phyloP scores from a whole-genome alignment of 1,284 basidiomycete species.

The Puccinia horiana region DNA sequence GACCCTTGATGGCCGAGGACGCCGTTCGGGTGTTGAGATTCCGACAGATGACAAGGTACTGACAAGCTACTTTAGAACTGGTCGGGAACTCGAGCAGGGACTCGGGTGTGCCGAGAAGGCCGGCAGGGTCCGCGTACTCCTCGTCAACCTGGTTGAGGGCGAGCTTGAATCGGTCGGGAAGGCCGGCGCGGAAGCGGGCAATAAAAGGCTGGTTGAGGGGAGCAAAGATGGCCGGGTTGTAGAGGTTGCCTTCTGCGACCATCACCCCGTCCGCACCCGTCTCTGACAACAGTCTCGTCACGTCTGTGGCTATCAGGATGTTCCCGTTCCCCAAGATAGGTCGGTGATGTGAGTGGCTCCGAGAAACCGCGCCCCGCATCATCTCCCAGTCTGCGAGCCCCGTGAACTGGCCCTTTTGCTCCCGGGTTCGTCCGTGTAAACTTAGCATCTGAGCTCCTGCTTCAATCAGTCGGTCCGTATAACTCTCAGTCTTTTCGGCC shows the following conservation, averaged over 20 bases:
- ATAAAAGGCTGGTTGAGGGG: slow-evolving; percentile 52
- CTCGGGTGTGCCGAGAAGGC: slow-evolving; percentile 36
- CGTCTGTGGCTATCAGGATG: slow-evolving; percentile 79
- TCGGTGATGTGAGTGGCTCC: slow-evolving; percentile 57
- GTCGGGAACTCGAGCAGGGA: slow-evolving; percentile 66
- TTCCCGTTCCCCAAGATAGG: slow-evolving; percentile 99
- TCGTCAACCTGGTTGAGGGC: slow-evolving; percentile 49
- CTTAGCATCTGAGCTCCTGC: slow-evolving; percentile 94
- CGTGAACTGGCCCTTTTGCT: slow-evolving; percentile 77
- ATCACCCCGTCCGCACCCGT: slow-evolving; percentile 91
- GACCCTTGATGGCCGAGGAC: slow-evolving; percentile 79
- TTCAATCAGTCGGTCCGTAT: slow-evolving; percentile 89
- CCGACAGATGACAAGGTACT: slow-evolving; percentile 80
- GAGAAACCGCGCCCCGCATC: background rate
- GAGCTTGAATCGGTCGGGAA: slow-evolving; percentile 53
- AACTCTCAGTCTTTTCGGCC: slow-evolving; percentile 82
- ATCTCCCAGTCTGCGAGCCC: slow-evolving; percentile 75
- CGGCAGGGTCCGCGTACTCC: slow-evolving; percentile 50
- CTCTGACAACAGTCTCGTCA: slow-evolving; percentile 71
- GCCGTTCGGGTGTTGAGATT: slow-evolving; percentile 72
- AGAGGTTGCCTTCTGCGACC: slow-evolving; percentile 92
- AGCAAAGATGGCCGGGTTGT: slow-evolving; percentile 82
- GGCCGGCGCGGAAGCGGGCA: slow-evolving; percentile 50
- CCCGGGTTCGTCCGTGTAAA: slow-evolving; percentile 85
- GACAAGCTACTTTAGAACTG: slow-evolving; percentile 70